These are phyloP conservation scores for Sporobolomyces roseus DNA, from an alignment of 768 basidiomycete genomes.

Conservation along the genomic window DNA sequence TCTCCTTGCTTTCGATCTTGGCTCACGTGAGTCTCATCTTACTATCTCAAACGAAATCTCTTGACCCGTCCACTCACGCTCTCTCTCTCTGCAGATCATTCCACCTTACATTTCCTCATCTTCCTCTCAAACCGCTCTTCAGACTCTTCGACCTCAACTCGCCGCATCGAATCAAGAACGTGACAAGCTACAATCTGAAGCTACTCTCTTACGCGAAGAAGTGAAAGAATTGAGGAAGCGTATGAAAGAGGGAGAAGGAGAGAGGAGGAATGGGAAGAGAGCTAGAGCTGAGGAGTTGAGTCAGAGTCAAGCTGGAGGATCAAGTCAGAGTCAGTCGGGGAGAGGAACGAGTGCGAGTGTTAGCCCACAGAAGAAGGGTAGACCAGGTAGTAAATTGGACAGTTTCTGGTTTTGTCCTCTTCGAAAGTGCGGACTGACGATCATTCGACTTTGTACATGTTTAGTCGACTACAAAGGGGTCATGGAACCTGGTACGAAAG, in stretches of 20 bases:
- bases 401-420: neutral
- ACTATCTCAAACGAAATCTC: neutral
- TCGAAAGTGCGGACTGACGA: neutral
- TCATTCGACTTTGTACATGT: neutral
- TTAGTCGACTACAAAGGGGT: slow-evolving; percentile 10
- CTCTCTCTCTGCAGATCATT: neutral
- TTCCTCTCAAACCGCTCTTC: neutral
- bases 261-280: neutral
- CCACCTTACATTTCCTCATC: neutral
- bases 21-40: neutral
- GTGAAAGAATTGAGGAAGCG: neutral
- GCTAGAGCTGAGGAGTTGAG: neutral
- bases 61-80: neutral
- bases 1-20: neutral
- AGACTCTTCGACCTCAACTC: neutral
- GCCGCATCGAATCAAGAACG: neutral
- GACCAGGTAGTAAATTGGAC: slow-evolving; percentile 10
- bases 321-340: neutral
- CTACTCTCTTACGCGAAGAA: neutral
- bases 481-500: slow-evolving; percentile 12
- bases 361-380: slow-evolving; percentile 12
- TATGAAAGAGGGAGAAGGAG: neutral
- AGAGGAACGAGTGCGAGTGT: neutral
- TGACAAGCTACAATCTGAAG: neutral
- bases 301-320: neutral